Evolutionary conservation across 805 yeast genomes (phyloP).

Genomic region (Wickerhamomyces queroliae): DNA sequence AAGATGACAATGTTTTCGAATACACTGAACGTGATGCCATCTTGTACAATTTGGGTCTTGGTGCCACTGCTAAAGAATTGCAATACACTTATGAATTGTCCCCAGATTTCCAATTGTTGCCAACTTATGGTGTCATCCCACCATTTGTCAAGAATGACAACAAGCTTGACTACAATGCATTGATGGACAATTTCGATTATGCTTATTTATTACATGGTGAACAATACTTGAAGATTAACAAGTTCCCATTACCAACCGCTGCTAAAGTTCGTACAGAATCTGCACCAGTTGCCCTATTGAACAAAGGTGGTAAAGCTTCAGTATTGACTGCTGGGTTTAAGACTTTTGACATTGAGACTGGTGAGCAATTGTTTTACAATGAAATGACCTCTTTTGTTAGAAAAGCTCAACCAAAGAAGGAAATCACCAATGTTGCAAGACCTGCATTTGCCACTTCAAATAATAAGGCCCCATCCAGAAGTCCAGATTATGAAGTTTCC

Average conservation of each 20-base stretch:
- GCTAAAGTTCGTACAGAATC: constrained; percentile 58
- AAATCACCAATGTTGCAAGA: constrained; percentile 35
- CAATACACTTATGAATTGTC: constrained; percentile 75
- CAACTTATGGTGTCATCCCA: constrained; percentile 88
- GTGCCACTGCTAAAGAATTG: constrained; percentile 74
- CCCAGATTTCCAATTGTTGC: constrained; percentile 75
- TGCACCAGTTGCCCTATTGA: constrained; percentile 66
- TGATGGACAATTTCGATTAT: constrained; percentile 81
- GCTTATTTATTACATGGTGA: constrained; percentile 92
- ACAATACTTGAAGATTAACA: constrained; percentile 74
- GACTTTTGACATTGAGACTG: constrained; percentile 60
- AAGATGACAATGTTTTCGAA: constrained; percentile 31
- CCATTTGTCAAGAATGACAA: constrained; percentile 61
- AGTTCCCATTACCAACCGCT: constrained; percentile 73
- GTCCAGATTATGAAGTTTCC: constrained; percentile 63
- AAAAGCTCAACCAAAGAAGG: constrained; percentile 52
- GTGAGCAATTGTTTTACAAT: constrained; percentile 69
- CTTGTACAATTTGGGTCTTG: constrained; percentile 84
- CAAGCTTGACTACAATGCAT: constrained; percentile 48
- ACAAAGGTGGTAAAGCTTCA: constrained; percentile 82
- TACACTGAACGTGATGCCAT: constrained; percentile 69
- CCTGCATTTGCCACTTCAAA: constrained; percentile 57
- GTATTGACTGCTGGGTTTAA: constrained; percentile 68
- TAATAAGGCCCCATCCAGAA: constrained; percentile 53
- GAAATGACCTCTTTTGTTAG: constrained; percentile 83